phyloP scores from a whole-genome alignment of 2,329 filamentous ascomycete species.

The Alternaria angustiovoidea region DNA sequence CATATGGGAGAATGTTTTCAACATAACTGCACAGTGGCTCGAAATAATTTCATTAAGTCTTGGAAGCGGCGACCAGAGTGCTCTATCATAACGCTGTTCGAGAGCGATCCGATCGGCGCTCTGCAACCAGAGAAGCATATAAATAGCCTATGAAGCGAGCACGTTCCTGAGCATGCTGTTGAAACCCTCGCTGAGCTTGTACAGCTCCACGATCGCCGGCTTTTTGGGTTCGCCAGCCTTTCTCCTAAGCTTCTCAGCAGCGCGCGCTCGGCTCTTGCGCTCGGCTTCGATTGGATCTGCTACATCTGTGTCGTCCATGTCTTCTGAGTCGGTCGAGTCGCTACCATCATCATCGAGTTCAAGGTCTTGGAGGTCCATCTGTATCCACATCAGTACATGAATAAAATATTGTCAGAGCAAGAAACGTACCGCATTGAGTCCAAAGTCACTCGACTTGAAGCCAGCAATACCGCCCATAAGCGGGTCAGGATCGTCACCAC shows the following conservation, averaged over 20 bases:
- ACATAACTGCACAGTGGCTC: neutral
- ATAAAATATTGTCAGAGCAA: neutral
- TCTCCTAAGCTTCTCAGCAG: conserved; percentile 80
- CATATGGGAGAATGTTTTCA: neutral
- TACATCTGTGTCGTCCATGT: conserved; percentile 72
- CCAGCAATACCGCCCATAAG: conserved; percentile 52
- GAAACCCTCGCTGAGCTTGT: conserved; percentile 82
- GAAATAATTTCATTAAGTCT: conserved; percentile 5
- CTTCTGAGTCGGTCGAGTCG: conserved; percentile 66
- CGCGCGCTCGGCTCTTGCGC: conserved; percentile 76
- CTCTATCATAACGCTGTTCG: neutral
- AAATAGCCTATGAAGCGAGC: conserved; percentile 62
- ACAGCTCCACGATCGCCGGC: conserved; percentile 78
- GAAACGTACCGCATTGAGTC: conserved; percentile 74
- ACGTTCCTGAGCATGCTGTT: conserved; percentile 82
- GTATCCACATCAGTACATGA: conserved; percentile 15
- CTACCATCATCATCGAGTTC: conserved; percentile 74
- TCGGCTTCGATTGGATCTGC: conserved; percentile 89
- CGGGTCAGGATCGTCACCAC: conserved; percentile 58
- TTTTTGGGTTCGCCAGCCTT: conserved; percentile 86
- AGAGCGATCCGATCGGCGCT: neutral
- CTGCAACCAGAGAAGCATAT: neutral
- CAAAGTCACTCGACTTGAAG: conserved; percentile 88
- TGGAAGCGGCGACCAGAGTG: neutral
- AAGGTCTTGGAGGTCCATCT: conserved; percentile 83